A percentile compares a stretch with the other conserved stretches of the same genome.
Conservation (phyloP, 768 basidiomycete species). For the Kwoniella newhampshirensis region DNA sequence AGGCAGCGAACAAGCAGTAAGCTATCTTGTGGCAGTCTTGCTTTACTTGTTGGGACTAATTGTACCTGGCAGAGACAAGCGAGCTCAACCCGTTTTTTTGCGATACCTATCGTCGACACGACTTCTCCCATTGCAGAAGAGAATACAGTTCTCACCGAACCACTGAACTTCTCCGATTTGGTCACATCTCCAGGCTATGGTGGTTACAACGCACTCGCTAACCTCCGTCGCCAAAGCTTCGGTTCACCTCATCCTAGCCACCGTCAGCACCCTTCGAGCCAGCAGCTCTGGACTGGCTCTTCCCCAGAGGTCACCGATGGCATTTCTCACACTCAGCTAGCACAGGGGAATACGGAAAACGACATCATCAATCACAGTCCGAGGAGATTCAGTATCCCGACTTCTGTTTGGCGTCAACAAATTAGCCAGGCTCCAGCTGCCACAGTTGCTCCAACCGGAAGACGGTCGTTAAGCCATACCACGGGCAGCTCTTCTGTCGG, state of each 20-base stretch:
- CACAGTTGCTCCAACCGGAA: background rate
- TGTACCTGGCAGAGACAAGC: no score
- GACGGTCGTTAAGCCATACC: background rate
- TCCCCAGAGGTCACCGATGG: background rate
- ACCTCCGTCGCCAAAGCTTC: background rate
- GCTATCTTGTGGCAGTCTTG: no score
- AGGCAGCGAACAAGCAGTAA: no score
- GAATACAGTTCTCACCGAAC: background rate
- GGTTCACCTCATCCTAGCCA: background rate
- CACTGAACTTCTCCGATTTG: conserved; percentile 12
- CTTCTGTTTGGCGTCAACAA: background rate
- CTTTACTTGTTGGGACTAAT: no score
- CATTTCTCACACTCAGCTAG: background rate
- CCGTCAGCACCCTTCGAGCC: background rate
- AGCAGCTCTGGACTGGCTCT: background rate
- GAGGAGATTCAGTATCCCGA: background rate
- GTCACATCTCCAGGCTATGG: conserved; percentile 11
- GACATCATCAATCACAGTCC: background rate
- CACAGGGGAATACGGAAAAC: background rate
- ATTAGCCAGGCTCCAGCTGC: background rate
- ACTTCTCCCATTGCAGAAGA: background rate
- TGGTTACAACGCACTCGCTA: background rate
- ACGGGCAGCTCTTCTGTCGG: background rate
- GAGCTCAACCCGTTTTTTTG: background rate
- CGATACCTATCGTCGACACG: background rate